A percentile compares a stretch with the other conserved stretches of the same genome.
Evolutionary conservation across 106 monocot genomes (phyloP).

Genomic region (Hemerocallis citrina): DNA sequence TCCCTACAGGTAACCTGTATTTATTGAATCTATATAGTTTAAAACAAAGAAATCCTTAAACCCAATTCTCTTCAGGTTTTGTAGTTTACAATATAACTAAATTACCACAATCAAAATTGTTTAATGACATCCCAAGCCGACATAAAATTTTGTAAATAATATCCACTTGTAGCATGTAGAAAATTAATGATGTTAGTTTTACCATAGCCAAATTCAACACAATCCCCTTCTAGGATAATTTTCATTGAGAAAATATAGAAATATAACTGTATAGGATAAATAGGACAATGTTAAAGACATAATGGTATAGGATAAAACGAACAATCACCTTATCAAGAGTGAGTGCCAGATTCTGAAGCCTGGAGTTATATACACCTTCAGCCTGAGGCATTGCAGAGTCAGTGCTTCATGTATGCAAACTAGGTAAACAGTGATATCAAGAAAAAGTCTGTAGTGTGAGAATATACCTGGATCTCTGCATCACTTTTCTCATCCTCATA

Average conservation of each 20-base stretch:
- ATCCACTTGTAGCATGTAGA: too few relatives aligned
- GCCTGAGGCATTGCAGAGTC: slow-evolving; percentile 41
- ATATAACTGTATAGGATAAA: neutral
- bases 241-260: neutral
- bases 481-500: slow-evolving; percentile 80
- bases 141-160: too few relatives aligned
- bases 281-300: neutral
- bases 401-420: neutral
- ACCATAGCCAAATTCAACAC: neutral
- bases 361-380: slow-evolving; percentile 87
- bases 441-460: neutral
- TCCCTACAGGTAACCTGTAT: too few relatives aligned
- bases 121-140: too few relatives aligned
- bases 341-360: slow-evolving; percentile 83
- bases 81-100: slow-evolving; percentile 74
- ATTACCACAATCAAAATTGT: slow-evolving; percentile 26
- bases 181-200: too few relatives aligned
- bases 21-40: too few relatives aligned
- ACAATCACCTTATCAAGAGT: slow-evolving; percentile 86
- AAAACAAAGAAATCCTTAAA: slow-evolving; percentile 80
- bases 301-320: too few relatives aligned
- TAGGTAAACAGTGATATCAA: neutral
- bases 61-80: slow-evolving; percentile 81
- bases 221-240: neutral
- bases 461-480: slow-evolving; percentile 73